Evolutionary conservation across 208 protist genomes (phyloP).

Genomic region (Crithidia bombi): DNA sequence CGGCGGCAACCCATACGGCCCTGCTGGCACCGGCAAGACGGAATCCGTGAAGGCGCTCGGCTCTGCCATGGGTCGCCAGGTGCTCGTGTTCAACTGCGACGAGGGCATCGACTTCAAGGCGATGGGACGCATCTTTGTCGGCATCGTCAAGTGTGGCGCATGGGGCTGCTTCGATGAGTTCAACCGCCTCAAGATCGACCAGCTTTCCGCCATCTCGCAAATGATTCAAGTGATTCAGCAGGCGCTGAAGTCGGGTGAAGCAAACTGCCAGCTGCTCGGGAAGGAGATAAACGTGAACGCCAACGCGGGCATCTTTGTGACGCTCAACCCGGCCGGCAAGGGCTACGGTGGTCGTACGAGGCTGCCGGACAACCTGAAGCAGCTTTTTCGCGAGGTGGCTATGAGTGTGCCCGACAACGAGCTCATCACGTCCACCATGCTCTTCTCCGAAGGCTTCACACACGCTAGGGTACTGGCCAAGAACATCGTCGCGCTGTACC

Average conservation of each 20-base stretch:
- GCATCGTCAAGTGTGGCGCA: constrained; percentile 94
- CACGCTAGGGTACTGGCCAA: constrained; percentile 83
- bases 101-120: constrained; percentile 95
- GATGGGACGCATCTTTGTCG: constrained; percentile 95
- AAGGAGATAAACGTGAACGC: constrained; percentile 76
- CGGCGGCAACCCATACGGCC: constrained; percentile 97
- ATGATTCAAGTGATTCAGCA: constrained; percentile 94
- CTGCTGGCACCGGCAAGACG: constrained; percentile 98
- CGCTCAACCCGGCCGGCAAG: constrained; percentile 96
- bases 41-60: constrained; percentile 96
- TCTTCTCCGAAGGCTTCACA: constrained; percentile 92
- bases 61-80: constrained; percentile 91
- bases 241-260: constrained; percentile 85
- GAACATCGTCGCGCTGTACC: constrained; percentile 92
- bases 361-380: constrained; percentile 98
- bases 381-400: constrained; percentile 97
- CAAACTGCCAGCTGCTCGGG: constrained; percentile 82
- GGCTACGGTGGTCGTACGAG: constrained; percentile 98
- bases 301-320: constrained; percentile 97
- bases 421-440: constrained; percentile 95
- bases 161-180: constrained; percentile 96
- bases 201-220: constrained; percentile 95
- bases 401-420: constrained; percentile 98
- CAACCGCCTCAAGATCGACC: constrained; percentile 95
- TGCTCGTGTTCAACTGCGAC: constrained; percentile 96